Evolutionary conservation across 176 grass and related monocot genomes (phyloP), one percentile per base, ranked within the genome.

Genomic region (Coix lacrymajobi): DNA sequence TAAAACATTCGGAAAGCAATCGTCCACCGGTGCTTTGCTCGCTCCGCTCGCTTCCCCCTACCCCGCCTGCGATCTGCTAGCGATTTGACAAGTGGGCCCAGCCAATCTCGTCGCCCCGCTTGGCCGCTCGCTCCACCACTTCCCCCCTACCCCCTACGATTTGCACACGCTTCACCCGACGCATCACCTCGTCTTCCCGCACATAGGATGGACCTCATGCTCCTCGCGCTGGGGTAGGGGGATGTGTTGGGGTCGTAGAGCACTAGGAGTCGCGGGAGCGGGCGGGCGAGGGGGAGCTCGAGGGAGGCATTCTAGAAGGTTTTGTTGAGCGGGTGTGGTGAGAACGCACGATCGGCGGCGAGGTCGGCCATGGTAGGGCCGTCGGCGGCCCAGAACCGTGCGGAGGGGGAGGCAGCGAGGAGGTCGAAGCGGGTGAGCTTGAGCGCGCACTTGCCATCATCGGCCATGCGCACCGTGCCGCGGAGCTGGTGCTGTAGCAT

Each of bases 401-500:
- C 91, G 41, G 69, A 69, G 40, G 90, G 68, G 83, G 97, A 99
- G 62, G 91, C 97, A 0, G 93, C 82, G 41, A 96, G 97, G 91
- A 99, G 94, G 85, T 99, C 97, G 89, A 99, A 94, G 45, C 85
- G 86, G 41, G 85, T 62, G 57, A 99, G 75, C n/a, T 84, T 69
- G 74, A 99, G 91, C 36, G 81, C 90, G 85, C 97, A 99, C 31
- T 48, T 52, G 79, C 83, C 88, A 19, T 73, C 51, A 62, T 76
- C 37, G 15, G 91, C 31, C 24, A 99, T 84, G 25, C 86, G 83
- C 60, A 99, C 63, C 78, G 85, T 90, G 58, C 93, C 97, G 38
- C 97, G 91, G 31, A 99, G 93, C 87, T 99, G 97, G 87, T 96
- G 93, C 91, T 96, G 97, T 69, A 92, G 86, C 97, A 96, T 99